Percentiles rank a stretch among this genome's conserved stretches.
Evolutionary conservation across 2,329 filamentous ascomycete genomes (phyloP).

Genomic region (Fusarium redolens): DNA sequence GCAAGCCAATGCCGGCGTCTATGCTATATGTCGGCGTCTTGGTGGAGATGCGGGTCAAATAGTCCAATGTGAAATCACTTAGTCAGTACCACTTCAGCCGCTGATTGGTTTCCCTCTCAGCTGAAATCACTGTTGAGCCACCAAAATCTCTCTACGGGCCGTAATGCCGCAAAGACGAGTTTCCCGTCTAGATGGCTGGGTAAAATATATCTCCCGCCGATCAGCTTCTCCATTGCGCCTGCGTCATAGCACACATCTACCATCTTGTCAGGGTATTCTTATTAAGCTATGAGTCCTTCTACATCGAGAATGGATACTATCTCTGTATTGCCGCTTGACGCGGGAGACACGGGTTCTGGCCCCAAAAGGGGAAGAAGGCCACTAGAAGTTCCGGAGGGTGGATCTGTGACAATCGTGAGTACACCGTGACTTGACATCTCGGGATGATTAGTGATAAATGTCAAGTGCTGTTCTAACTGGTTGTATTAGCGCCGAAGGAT

Average conservation of each 20-base stretch:
- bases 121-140: background rate
- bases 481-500: background rate
- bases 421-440: background rate
- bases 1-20: background rate
- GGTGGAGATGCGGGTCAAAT: background rate
- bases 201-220: background rate
- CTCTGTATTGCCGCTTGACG: background rate
- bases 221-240: background rate
- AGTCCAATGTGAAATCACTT: background rate
- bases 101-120: background rate
- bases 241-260: background rate
- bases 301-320: background rate
- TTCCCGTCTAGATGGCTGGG: background rate
- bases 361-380: conserved; percentile 6
- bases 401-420: conserved; percentile 4
- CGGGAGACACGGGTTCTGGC: fast-evolving
- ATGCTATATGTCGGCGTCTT: background rate
- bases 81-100: background rate
- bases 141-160: background rate
- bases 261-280: background rate
- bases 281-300: background rate
- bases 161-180: background rate
- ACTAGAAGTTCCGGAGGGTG: background rate
- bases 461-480: background rate
- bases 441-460: background rate